Conservation (phyloP, 768 basidiomycete genomes). For the Tulasnella sp. region DNA sequence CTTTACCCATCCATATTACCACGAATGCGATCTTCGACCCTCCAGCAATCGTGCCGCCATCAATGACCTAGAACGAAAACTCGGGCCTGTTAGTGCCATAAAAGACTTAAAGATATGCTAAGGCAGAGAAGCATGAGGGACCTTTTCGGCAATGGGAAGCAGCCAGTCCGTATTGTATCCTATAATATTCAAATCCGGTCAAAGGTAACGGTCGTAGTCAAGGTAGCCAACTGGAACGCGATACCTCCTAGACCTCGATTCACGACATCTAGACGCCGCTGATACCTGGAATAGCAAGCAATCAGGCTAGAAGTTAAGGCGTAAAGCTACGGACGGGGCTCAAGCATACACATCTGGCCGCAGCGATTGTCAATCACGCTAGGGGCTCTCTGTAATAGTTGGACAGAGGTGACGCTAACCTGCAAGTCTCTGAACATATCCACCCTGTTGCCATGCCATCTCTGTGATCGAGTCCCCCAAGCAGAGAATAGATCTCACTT, state of each 20-base stretch:
- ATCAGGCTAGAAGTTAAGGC: too few species aligned
- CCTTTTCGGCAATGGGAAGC: slow-evolving; percentile 67
- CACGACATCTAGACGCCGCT: slow-evolving; percentile 70
- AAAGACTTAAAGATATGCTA: background rate
- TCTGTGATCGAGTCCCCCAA: slow-evolving; percentile 81
- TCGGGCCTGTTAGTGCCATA: too few species aligned
- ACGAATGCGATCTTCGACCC: slow-evolving; percentile 48
- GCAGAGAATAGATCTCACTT: slow-evolving; percentile 1
- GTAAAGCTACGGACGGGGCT: too few species aligned
- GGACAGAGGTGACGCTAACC: slow-evolving; percentile 32
- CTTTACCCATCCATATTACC: slow-evolving; percentile 79
- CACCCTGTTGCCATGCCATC: slow-evolving; percentile 44
- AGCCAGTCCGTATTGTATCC: slow-evolving; percentile 88
- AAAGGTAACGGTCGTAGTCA: too few species aligned
- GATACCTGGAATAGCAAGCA: too few species aligned
- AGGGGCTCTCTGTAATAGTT: too few species aligned
- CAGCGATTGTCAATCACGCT: background rate
- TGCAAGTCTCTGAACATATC: slow-evolving; percentile 57
- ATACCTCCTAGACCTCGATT: slow-evolving; percentile 58
- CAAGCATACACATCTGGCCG: background rate
- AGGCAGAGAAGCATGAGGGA: slow-evolving; percentile 23
- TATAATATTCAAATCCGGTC: too few species aligned
- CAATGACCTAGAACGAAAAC: background rate
- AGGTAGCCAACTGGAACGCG: too few species aligned
- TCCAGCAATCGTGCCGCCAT: slow-evolving; percentile 36